Base-by-base conservation (phyloP, 139 green algal species). In the Chlamydomonas schloesseri region DNA sequence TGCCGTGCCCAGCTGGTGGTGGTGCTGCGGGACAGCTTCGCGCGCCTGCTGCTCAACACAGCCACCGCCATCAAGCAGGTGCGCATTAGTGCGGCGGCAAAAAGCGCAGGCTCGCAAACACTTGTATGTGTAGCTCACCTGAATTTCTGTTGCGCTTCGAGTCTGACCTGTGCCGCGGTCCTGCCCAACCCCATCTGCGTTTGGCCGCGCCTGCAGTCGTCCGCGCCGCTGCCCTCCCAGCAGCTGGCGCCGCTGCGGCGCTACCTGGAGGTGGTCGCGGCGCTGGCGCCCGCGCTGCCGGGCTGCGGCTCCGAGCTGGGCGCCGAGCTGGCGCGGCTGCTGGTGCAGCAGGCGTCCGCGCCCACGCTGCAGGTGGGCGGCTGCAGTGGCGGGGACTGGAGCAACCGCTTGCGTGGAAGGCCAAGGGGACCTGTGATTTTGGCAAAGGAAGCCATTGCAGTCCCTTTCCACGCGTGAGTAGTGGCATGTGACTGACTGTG, bases 211-310 rank as follows among this genome's bases (percentile, higher is more conserved):
- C 14, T 37, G 64, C 64, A 84, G 78, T 64, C 60, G 17, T 2
- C 42, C 8, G 20, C 65, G 24, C 78, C 78, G 4, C n/a, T 74
- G 64, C 78, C 78, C 29, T 75, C 64, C 15, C 23, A 57, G 29
- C 79, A 85, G n/a, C n/a, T 85, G 65, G 79, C 36, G 5, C 79
- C 79, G 5, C n/a, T 85, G 67, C 65, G 67, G 5, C 79, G 70
- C 26, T 85, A 70, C 33, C 1, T 77, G n/a, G 67, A 85, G 79
- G 67, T 76, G 26, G 70, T 85, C 20, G 68, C 67, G 15, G 15
- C 42, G 50, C 79, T 85, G 64, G 50, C 76, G 50, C 79, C 79
- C 8, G 65, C 76, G 8, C 67, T 85, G 64, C 42, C 42, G 6
- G 42, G 42, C 42, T 50, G 42, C 42, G 68, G 23, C 47, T 46